Conservation (phyloP, 2,329 filamentous ascomycete species). For the Penicillium sp. region DNA sequence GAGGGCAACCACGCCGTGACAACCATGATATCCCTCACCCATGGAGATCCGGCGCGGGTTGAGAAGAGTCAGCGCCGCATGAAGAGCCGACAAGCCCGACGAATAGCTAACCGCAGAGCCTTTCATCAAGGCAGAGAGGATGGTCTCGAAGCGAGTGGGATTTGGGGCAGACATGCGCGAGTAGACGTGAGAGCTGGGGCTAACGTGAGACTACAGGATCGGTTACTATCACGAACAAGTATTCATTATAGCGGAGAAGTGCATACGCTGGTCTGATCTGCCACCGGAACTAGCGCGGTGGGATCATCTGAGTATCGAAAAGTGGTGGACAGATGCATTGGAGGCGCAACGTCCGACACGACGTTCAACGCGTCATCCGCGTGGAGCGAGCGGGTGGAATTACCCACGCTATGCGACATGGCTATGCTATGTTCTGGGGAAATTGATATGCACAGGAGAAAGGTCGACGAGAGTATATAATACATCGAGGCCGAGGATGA, state of each 20-base stretch:
- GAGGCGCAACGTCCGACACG: slow-evolving; percentile 74
- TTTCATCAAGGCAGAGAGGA: slow-evolving; percentile 67
- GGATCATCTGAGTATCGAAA: slow-evolving; percentile 75
- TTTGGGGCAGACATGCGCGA: slow-evolving; percentile 75
- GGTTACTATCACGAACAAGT: not conserved
- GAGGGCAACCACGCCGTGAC: slow-evolving; percentile 73
- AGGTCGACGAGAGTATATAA: slow-evolving; percentile 8
- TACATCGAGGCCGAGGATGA: slow-evolving; percentile 12
- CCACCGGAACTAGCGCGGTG: slow-evolving; percentile 51
- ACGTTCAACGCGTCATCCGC: slow-evolving; percentile 71
- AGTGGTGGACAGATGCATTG: slow-evolving; percentile 85
- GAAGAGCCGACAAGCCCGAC: slow-evolving; percentile 81
- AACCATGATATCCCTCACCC: slow-evolving; percentile 84
- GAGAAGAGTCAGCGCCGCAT: slow-evolving; percentile 75
- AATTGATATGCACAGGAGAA: slow-evolving; percentile 19
- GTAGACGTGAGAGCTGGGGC: slow-evolving; percentile 61
- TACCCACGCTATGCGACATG: slow-evolving; percentile 29
- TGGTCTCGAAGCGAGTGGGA: slow-evolving; percentile 74
- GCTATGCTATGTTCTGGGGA: slow-evolving; percentile 20
- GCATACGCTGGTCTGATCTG: slow-evolving; percentile 50
- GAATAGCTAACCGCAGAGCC: slow-evolving; percentile 67
- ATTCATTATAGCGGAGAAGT: not conserved
- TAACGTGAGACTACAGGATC: slow-evolving; percentile 17
- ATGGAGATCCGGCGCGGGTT: slow-evolving; percentile 81
- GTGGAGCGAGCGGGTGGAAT: slow-evolving; percentile 70